phyloP scores from a whole-genome alignment of 2,329 filamentous ascomycete genomes.

The Cryphonectria japonica region DNA sequence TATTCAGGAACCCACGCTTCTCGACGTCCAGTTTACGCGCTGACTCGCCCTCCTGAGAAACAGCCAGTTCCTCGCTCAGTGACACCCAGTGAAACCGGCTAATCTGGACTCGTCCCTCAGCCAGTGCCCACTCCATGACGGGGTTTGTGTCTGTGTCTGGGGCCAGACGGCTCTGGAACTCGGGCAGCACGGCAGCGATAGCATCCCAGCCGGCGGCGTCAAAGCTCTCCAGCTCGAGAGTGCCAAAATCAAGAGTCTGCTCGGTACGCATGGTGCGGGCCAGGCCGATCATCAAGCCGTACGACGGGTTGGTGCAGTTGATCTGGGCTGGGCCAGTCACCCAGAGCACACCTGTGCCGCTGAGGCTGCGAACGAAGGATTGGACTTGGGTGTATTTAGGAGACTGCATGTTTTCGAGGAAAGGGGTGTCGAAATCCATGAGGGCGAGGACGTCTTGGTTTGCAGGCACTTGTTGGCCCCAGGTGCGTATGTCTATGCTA shows the following conservation, averaged over 20 bases:
- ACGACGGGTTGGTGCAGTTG: slow-evolving; percentile 1
- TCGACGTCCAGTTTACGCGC: not conserved
- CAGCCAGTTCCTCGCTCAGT: not conserved
- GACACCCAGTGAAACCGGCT: slow-evolving; percentile 4
- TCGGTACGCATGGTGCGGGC: slow-evolving; percentile 10
- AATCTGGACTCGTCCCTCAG: not conserved
- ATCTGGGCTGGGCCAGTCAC: slow-evolving; percentile 6
- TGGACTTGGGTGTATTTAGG: not conserved
- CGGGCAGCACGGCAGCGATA: not conserved
- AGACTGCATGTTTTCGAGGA: not conserved
- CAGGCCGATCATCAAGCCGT: slow-evolving; percentile 4
- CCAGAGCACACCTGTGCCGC: slow-evolving; percentile 8
- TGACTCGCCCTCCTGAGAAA: not conserved
- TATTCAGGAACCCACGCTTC: not conserved
- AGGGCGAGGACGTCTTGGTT: not conserved
- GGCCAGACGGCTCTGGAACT: not conserved
- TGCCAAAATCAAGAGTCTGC: not conserved
- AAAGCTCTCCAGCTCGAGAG: slow-evolving; percentile 4
- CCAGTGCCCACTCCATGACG: not conserved
- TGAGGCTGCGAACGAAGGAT: not conserved
- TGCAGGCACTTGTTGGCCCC: not conserved
- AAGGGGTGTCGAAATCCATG: not conserved
- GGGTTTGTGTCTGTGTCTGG: not conserved
- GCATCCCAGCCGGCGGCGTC: not conserved
- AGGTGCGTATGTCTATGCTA: not conserved